A percentile compares a stretch with the other conserved stretches of the same genome.
Evolutionary conservation across 805 yeast genomes (phyloP).

Genomic region (Nakazawaea pomicola): DNA sequence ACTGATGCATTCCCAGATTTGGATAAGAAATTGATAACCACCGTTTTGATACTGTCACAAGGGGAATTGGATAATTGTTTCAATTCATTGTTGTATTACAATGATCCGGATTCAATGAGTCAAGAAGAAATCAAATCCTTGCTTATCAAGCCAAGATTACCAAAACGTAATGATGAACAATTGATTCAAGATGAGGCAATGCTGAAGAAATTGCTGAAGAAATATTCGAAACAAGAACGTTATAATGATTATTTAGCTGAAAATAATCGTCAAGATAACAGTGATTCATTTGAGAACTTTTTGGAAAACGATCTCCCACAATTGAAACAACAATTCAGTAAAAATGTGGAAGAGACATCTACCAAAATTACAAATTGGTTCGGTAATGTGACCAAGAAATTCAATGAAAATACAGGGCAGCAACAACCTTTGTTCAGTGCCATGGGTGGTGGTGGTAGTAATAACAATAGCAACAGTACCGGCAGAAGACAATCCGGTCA

Average conservation of each 20-base stretch:
- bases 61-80: constrained; percentile 84
- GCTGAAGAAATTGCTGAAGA: constrained; percentile 75
- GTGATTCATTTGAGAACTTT: constrained; percentile 51
- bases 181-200: constrained; percentile 70
- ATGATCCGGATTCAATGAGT: constrained; percentile 64
- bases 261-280: constrained; percentile 33
- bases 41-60: constrained; percentile 79
- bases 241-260: constrained; percentile 13
- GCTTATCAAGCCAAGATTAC: constrained; percentile 25
- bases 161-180: constrained; percentile 35
- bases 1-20: constrained; percentile 82
- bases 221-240: constrained; percentile 31
- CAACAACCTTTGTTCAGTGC: constrained; percentile 25
- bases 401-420: constrained; percentile 31
- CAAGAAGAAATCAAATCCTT: constrained; percentile 34
- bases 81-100: constrained; percentile 74
- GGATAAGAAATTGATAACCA: constrained; percentile 66
- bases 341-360: constrained; percentile 79
- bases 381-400: constrained; percentile 54
- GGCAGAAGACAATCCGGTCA: too few relatives aligned
- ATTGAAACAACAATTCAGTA: constrained; percentile 60
- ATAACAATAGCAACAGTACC: constrained; percentile 12
- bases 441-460: constrained; percentile 18
- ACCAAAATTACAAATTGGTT: constrained; percentile 76
- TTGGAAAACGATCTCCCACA: constrained; percentile 52